A percentile compares a stretch with the other conserved stretches of the same genome.
These are phyloP conservation scores for Komagataella mondaviorum DNA, from an alignment of 805 yeast species.

Conservation along the genomic window DNA sequence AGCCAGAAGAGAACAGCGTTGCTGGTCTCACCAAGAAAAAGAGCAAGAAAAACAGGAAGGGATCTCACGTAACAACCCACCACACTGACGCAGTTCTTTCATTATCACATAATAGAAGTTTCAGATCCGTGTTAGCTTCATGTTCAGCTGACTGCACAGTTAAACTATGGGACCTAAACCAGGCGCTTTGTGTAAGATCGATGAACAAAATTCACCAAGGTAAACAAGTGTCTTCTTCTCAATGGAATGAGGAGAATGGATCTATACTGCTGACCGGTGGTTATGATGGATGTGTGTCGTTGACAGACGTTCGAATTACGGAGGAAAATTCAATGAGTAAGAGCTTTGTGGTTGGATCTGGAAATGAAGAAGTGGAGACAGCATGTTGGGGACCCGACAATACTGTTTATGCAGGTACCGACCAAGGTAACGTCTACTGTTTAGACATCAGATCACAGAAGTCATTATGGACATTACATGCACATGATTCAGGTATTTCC, in stretches of 20 bases:
- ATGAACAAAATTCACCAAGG: conserved; percentile 57
- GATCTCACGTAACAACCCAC: conserved; percentile 49
- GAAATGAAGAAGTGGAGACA: conserved; percentile 70
- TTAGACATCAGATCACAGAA: conserved; percentile 66
- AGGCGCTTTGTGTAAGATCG: conserved; percentile 67
- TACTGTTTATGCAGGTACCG: conserved; percentile 77
- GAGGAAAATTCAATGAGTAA: conserved; percentile 47
- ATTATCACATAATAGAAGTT: conserved; percentile 66
- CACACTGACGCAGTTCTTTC: conserved; percentile 94
- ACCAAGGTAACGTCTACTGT: conserved; percentile 77
- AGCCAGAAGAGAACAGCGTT: conserved; percentile 22
- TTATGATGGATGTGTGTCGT: conserved; percentile 71
- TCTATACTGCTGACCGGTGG: conserved; percentile 80
- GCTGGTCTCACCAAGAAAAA: conserved; percentile 26
- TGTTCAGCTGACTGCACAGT: conserved; percentile 93
- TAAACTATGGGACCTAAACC: conserved; percentile 85
- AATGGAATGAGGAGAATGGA: conserved; percentile 53
- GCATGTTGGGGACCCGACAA: conserved; percentile 50
- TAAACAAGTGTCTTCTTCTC: conserved; percentile 72
- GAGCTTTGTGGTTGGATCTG: conserved; percentile 44
- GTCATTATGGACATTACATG: conserved; percentile 92
- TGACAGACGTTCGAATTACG: conserved; percentile 75
- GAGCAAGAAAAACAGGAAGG: conserved; percentile 33
- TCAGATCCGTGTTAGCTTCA: conserved; percentile 79
- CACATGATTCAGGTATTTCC: conserved; percentile 91